These are phyloP conservation scores for Aspergillus texensis DNA, from an alignment of 2,329 filamentous ascomycete genomes.

Conservation along the genomic window DNA sequence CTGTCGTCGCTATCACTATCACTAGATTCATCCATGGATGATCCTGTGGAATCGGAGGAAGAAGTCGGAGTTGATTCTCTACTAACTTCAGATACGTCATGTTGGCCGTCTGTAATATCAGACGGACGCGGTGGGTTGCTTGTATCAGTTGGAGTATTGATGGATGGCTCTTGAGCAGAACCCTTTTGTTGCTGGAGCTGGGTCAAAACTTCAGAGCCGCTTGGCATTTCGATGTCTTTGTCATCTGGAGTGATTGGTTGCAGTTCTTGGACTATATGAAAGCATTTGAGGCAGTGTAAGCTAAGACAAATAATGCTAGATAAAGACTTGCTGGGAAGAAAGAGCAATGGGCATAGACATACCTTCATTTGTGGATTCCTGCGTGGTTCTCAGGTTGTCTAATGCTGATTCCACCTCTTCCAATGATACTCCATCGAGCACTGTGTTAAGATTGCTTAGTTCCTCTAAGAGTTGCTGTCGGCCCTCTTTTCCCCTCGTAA, in stretches of 20 bases:
- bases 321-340: background rate
- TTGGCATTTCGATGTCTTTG: background rate
- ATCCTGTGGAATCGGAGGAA: slow-evolving; percentile 34
- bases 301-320: too few relatives aligned
- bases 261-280: background rate
- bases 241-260: background rate
- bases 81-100: slow-evolving; percentile 10
- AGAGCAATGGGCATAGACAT: slow-evolving; percentile 6
- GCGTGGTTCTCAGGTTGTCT: slow-evolving; percentile 23
- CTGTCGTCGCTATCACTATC: slow-evolving; percentile 26
- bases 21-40: slow-evolving; percentile 44
- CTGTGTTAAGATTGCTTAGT: slow-evolving; percentile 51
- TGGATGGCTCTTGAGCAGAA: background rate
- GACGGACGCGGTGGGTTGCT: background rate
- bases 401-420: slow-evolving; percentile 46
- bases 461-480: slow-evolving; percentile 50
- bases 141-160: background rate
- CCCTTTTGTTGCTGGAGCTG: slow-evolving; percentile 1
- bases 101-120: background rate
- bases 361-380: slow-evolving; percentile 22
- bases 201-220: background rate
- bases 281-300: background rate
- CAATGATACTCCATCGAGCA: slow-evolving; percentile 51
- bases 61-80: slow-evolving; percentile 25
- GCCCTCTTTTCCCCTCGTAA: slow-evolving; percentile 47